Percentiles rank a stretch among this genome's conserved stretches.
Evolutionary conservation across 1,284 basidiomycete species (phyloP).

Genomic region (Tilletia walkeri): DNA sequence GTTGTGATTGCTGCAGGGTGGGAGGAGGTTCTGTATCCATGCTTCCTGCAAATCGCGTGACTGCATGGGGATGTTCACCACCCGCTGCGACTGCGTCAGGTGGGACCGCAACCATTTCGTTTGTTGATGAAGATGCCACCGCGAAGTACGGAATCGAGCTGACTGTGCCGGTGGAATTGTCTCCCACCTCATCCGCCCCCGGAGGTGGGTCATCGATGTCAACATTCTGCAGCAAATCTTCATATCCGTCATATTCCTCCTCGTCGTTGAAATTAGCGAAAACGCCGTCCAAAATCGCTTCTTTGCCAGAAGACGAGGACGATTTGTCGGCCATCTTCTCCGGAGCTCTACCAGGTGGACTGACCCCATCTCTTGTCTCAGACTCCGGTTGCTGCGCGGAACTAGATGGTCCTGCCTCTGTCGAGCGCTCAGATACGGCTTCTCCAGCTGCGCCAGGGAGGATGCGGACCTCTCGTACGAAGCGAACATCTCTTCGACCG

Average conservation of each 20-base stretch:
- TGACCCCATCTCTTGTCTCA: not conserved
- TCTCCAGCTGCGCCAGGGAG: slow-evolving; percentile 46
- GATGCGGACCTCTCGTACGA: slow-evolving; percentile 35
- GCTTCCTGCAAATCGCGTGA: not conserved
- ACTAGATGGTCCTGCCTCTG: not conserved
- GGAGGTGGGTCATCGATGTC: slow-evolving; percentile 2
- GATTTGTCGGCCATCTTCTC: slow-evolving; percentile 3
- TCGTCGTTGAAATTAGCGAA: slow-evolving; percentile 17
- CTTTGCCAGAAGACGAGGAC: not conserved
- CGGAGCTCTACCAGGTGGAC: not conserved
- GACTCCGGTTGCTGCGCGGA: not conserved
- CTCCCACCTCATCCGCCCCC: not conserved
- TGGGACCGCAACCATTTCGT: not conserved
- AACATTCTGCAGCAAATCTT: slow-evolving; percentile 23
- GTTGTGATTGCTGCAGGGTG: slow-evolving; percentile 35
- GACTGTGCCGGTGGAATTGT: not conserved
- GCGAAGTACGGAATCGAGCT: not conserved
- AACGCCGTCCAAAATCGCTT: not conserved
- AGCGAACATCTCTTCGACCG: slow-evolving; percentile 39
- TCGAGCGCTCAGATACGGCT: slow-evolving; percentile 20
- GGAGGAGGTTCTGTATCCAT: slow-evolving; percentile 34
- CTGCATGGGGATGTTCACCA: slow-evolving; percentile 4
- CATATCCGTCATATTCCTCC: slow-evolving; percentile 32
- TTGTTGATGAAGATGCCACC: not conserved
- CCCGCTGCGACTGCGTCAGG: not conserved